Percentiles rank a stretch among this genome's conserved stretches.
phyloP scores from a whole-genome alignment of 2,329 filamentous ascomycete species.

The Pseudogymnoascus sp. region DNA sequence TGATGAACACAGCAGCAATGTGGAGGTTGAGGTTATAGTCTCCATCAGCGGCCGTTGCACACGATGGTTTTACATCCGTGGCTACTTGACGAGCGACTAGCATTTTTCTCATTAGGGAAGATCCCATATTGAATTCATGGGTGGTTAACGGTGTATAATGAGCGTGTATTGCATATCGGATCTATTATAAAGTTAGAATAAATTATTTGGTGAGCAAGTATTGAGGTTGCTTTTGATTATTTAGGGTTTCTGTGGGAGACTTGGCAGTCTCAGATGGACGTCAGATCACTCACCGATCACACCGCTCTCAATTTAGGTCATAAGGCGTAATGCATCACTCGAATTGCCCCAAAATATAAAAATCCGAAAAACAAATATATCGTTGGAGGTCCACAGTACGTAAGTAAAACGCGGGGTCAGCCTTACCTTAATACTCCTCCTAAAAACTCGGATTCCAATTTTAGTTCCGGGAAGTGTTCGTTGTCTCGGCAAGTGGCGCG shows the following conservation, averaged over 20 bases:
- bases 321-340: neutral
- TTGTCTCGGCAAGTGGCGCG: neutral
- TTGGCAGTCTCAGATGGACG: neutral
- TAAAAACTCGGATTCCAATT: neutral
- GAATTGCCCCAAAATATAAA: neutral
- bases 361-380: neutral
- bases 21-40: constrained; percentile 8
- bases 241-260: neutral
- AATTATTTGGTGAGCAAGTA: neutral
- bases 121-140: neutral
- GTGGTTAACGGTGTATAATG: neutral
- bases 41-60: neutral
- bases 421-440: neutral
- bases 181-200: neutral
- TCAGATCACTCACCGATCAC: neutral
- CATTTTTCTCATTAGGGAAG: neutral
- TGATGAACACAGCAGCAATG: constrained; percentile 10
- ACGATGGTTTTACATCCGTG: neutral
- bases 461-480: neutral
- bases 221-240: neutral
- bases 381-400: neutral
- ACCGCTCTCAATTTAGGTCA: neutral
- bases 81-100: neutral
- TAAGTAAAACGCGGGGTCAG: neutral
- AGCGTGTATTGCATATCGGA: neutral